Percentiles rank a stretch among this genome's conserved stretches.
Evolutionary conservation across 2,329 filamentous ascomycete genomes (phyloP).

Genomic region (Xylariaceae sp.): DNA sequence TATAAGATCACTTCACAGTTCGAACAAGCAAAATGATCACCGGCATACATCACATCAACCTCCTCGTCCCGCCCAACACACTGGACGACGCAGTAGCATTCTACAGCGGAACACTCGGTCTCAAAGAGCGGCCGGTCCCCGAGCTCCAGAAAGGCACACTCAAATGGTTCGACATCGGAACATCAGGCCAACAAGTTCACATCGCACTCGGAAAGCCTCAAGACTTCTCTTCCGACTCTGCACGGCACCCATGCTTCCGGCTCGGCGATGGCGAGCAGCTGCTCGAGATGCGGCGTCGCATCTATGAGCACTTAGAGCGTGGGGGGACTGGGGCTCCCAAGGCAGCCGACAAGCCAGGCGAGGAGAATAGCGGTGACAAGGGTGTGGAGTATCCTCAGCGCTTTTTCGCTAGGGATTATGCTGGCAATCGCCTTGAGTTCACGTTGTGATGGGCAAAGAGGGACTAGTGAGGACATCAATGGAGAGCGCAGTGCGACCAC

Average conservation of each 20-base stretch:
- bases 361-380: conserved; percentile 39
- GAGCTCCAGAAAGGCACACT: conserved; percentile 47
- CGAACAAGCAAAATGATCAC: conserved; percentile 42
- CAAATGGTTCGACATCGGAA: conserved; percentile 60
- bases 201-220: conserved; percentile 43
- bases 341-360: conserved; percentile 55
- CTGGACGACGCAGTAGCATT: conserved; percentile 51
- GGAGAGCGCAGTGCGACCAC: neutral
- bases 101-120: conserved; percentile 55
- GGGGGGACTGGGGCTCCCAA: conserved; percentile 50
- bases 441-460: conserved; percentile 35
- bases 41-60: conserved; percentile 56
- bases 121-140: conserved; percentile 52
- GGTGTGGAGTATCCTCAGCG: conserved; percentile 59
- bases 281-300: conserved; percentile 41
- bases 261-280: conserved; percentile 48
- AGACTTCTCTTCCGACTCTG: conserved; percentile 36
- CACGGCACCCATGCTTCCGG: conserved; percentile 59
- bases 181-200: conserved; percentile 55
- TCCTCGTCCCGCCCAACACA: conserved; percentile 53
- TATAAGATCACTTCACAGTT: neutral
- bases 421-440: conserved; percentile 54
- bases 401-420: conserved; percentile 61
- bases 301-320: conserved; percentile 50
- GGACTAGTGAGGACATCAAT: neutral